Evolutionary conservation across 2,329 filamentous ascomycete genomes (phyloP).

Genomic region (Stagonosporopsis vannaccii): DNA sequence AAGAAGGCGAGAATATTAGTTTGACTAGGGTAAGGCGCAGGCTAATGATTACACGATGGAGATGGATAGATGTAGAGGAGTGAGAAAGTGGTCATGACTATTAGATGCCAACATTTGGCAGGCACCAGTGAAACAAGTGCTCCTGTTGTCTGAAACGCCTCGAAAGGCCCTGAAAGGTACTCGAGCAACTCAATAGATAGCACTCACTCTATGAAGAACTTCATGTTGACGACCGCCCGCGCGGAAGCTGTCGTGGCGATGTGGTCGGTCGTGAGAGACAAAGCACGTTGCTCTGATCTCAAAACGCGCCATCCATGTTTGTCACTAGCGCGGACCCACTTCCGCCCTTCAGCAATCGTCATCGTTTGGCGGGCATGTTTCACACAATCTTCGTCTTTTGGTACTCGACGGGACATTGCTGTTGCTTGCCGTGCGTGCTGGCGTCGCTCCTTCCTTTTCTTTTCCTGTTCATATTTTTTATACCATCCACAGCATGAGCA

Average conservation of each 20-base stretch:
- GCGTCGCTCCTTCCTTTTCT: slow-evolving; percentile 13
- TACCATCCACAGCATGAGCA: slow-evolving; percentile 58
- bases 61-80: neutral
- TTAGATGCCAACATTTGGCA: neutral
- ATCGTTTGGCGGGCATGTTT: slow-evolving; percentile 11
- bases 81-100: neutral
- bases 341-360: slow-evolving; percentile 12
- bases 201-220: slow-evolving; percentile 77
- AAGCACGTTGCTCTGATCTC: slow-evolving; percentile 18
- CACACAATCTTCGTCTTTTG: slow-evolving; percentile 10
- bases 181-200: neutral
- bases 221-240: slow-evolving; percentile 59
- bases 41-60: neutral
- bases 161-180: neutral
- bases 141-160: neutral
- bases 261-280: slow-evolving; percentile 19
- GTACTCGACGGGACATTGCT: neutral
- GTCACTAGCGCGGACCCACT: slow-evolving; percentile 12
- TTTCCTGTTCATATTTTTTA: slow-evolving; percentile 6
- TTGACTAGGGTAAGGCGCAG: neutral
- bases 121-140: neutral
- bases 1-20: neutral
- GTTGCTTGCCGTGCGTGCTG: slow-evolving; percentile 1
- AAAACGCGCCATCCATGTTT: slow-evolving; percentile 17
- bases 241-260: slow-evolving; percentile 31